A percentile compares a stretch with the other conserved stretches of the same genome.
These are phyloP conservation scores for Crucihimalaya himalaica DNA, from an alignment of 345 rosid species.

Conservation along the genomic window DNA sequence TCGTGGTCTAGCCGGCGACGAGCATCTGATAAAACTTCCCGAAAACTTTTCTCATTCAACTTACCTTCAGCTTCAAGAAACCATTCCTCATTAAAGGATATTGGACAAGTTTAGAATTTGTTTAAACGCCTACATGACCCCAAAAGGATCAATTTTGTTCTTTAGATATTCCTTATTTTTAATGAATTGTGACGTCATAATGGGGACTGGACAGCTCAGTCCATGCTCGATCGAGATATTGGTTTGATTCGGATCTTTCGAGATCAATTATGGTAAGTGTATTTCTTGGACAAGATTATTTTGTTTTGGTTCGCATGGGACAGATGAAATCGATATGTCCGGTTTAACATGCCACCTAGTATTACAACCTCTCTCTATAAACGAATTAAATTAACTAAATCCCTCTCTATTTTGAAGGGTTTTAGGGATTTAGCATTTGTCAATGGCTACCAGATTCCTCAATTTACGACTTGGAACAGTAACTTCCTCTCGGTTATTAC, in stretches of 20 bases:
- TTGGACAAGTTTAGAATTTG: neutral
- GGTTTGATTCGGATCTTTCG: too few species aligned
- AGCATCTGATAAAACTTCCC: conserved; percentile 66
- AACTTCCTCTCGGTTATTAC: neutral
- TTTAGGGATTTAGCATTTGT: neutral
- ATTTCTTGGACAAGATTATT: too few species aligned
- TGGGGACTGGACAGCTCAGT: neutral
- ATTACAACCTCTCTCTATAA: too few species aligned
- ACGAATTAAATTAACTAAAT: neutral
- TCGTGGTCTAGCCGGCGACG: conserved; percentile 47
- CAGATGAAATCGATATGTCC: too few species aligned
- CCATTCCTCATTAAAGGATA: conserved; percentile 20
- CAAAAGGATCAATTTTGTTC: neutral
- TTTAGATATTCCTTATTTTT: too few species aligned
- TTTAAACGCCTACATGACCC: neutral
- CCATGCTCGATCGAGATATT: neutral
- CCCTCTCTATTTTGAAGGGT: neutral
- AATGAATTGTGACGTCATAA: neutral
- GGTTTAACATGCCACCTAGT: neutral
- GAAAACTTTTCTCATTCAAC: conserved; percentile 73
- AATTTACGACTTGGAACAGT: neutral
- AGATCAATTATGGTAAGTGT: too few species aligned
- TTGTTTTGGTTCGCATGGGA: neutral
- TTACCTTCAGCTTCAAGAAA: conserved; percentile 46
- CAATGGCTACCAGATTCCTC: neutral